Conservation (phyloP, 768 basidiomycete genomes). For the Trametes gibbosa region DNA sequence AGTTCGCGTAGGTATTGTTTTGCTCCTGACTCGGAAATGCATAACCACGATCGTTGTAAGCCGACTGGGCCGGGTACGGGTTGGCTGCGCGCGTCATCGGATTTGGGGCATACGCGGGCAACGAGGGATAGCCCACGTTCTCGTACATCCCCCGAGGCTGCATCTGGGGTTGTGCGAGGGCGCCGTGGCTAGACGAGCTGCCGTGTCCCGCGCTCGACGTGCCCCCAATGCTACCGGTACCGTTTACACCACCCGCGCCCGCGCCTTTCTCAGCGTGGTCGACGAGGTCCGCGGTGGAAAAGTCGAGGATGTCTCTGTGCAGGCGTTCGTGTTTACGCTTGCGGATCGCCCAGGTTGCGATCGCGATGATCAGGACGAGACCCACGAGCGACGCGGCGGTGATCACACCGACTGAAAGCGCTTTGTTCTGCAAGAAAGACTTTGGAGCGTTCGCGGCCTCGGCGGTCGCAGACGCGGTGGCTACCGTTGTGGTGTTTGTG, state of each 20-base stretch:
- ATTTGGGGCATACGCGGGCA: slow-evolving; percentile 3
- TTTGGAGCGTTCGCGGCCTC: slow-evolving; percentile 27
- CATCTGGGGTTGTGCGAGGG: background rate
- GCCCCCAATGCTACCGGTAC: slow-evolving; percentile 1
- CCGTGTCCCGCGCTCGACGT: slow-evolving; percentile 10
- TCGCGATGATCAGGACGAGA: slow-evolving; percentile 42
- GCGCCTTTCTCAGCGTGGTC: slow-evolving; percentile 21
- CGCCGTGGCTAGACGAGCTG: slow-evolving; percentile 6
- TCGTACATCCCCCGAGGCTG: slow-evolving; percentile 18
- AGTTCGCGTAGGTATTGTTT: slow-evolving; percentile 12
- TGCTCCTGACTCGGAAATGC: slow-evolving; percentile 4
- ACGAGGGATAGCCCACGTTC: slow-evolving; percentile 7
- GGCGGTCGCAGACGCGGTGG: slow-evolving; percentile 23
- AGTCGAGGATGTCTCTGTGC: slow-evolving; percentile 24
- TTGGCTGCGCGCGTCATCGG: slow-evolving; percentile 1
- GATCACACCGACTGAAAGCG: slow-evolving; percentile 61
- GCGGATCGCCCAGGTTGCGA: slow-evolving; percentile 48
- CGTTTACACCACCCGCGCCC: background rate
- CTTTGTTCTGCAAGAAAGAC: slow-evolving; percentile 62
- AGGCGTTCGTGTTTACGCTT: slow-evolving; percentile 40
- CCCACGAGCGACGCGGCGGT: slow-evolving; percentile 45
- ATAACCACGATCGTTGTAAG: slow-evolving; percentile 7
- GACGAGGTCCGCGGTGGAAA: slow-evolving; percentile 21
- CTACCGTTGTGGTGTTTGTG: background rate
- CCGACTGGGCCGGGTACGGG: slow-evolving; percentile 6